Evolutionary conservation across 2,329 filamentous ascomycete species (phyloP).

Genomic region (Rutstroemia sp.): DNA sequence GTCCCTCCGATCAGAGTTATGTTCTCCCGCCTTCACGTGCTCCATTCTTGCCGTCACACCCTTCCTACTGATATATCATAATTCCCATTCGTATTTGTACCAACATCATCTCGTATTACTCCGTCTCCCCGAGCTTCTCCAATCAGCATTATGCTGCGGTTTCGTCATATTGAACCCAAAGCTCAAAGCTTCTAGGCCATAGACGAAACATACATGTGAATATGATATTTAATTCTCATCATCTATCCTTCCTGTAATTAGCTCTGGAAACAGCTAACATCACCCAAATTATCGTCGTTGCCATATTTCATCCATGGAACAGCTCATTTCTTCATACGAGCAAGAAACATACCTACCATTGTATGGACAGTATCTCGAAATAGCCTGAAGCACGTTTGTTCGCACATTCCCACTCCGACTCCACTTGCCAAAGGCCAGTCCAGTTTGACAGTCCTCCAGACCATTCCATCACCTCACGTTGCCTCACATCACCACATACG

Average conservation of each 20-base stretch:
- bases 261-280: not conserved
- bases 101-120: not conserved
- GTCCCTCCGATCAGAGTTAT: constrained; percentile 4
- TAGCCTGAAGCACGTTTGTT: not conserved
- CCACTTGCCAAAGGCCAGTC: not conserved
- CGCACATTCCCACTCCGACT: not conserved
- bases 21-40: not conserved
- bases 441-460: not conserved
- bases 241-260: not conserved
- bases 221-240: constrained; percentile 3
- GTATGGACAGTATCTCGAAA: not conserved
- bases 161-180: constrained; percentile 5
- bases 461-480: not conserved
- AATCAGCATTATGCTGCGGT: constrained; percentile 3
- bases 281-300: not conserved
- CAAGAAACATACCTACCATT: not conserved
- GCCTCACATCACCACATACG: not conserved
- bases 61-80: not conserved
- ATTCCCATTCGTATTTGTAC: not conserved
- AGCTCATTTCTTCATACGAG: not conserved
- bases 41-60: not conserved
- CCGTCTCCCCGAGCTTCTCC: constrained; percentile 1
- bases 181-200: not conserved
- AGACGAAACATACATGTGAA: not conserved
- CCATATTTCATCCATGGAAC: not conserved